phyloP scores from a whole-genome alignment of 768 basidiomycete genomes.

The Cystobasidium tubakii region DNA sequence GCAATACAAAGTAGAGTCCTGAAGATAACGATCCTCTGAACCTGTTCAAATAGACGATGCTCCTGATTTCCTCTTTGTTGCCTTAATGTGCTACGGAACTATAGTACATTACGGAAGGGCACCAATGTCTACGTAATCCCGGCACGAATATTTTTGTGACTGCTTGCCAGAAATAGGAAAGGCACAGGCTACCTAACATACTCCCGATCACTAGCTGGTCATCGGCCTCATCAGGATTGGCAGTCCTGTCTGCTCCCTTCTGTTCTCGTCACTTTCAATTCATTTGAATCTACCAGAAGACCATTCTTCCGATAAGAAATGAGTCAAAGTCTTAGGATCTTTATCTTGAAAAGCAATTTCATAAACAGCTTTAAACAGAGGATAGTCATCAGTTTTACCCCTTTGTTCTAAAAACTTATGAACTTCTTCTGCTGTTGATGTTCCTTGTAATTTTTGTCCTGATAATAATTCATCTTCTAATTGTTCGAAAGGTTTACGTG shows the following conservation, averaged over 20 bases:
- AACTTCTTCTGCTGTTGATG: constrained; percentile 51
- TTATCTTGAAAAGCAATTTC: constrained; percentile 43
- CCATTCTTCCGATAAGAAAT: constrained; percentile 15
- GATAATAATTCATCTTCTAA: constrained; percentile 53
- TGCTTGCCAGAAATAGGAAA: no score
- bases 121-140: no score
- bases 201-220: no score
- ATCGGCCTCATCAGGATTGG: no score
- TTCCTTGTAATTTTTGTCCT: constrained; percentile 54
- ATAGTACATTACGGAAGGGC: not conserved
- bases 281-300: not conserved
- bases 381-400: constrained; percentile 51
- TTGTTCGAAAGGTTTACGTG: constrained; percentile 52
- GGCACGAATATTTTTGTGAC: no score
- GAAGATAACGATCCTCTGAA: no score
- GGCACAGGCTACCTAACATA: no score
- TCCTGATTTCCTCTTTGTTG: no score
- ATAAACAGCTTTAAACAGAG: constrained; percentile 51
- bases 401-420: constrained; percentile 51
- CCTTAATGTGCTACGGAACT: not conserved
- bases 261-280: not conserved
- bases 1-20: no score
- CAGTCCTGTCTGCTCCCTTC: no score
- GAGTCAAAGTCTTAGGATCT: constrained; percentile 17
- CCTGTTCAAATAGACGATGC: no score